Evolutionary conservation across 805 yeast genomes (phyloP), one percentile per base, ranked within the genome.

Genomic region (Candida nonsorbophila): DNA sequence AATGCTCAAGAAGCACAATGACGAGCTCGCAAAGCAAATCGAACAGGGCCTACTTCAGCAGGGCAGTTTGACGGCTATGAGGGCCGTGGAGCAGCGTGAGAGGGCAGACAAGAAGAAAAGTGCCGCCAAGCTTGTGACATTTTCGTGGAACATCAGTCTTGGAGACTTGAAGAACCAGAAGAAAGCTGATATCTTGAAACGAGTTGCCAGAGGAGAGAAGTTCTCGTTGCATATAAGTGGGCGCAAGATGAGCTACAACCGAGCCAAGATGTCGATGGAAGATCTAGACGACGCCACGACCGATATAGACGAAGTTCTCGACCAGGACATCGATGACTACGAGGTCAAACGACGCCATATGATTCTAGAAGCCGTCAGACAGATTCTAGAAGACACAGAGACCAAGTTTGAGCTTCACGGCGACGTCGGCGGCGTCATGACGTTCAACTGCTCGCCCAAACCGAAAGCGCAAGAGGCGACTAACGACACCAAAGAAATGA

Each of bases 161-260:
- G 49, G 59, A 16, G 71, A 64, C 40, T 53, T 64, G 39, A 43
- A 41, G 20, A 49, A 53, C 33, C 70, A 65, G 33, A 65, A 64
- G 40, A 46, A 31, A 19, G 40, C 38, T 7, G 71, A 62, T 33
- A 57, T 64, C 19, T 28, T 36, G 25, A 51, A 49, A 14, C 35
- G 55, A n/a, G 31, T 58, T n/a, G 36, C 34, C 9, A 61, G 52
- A 32, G 58, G 55, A 11, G 67, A 57, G 26, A 52, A 44, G 27
- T 58, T 62, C 28, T 40, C 20, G 22, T 15, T 39, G 20, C 30
- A 25, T 18, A 29, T 33, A 7, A 29, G 54, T 21, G 51, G 49
- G 8, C 49, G 45, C 9, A 53, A 41, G 25, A 29, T 46, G 14
- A 38, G 37, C 16, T 11, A 23, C 18, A 12, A 6, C 7, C 13